Evolutionary conservation across 1,139 yeast genomes (phyloP).

Genomic region (Protomyces pachydermus): DNA sequence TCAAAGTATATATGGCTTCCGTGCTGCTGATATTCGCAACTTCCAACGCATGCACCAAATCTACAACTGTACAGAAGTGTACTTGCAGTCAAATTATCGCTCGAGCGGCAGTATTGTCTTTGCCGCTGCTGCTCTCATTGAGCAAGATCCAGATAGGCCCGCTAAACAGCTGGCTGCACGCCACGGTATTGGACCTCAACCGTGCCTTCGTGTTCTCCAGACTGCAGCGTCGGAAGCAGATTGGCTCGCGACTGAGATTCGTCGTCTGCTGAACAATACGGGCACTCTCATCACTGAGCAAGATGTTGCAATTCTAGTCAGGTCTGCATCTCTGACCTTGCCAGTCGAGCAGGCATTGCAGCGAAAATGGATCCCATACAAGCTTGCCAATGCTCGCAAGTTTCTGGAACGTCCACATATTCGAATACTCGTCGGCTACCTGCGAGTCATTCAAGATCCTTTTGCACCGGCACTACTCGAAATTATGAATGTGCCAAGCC

Average conservation of each 20-base stretch:
- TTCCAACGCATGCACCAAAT: constrained; percentile 55
- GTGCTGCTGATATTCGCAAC: constrained; percentile 71
- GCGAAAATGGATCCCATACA: constrained; percentile 55
- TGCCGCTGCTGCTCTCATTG: constrained; percentile 63
- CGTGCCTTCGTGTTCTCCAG: constrained; percentile 46
- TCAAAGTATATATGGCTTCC: constrained; percentile 84
- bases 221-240: constrained; percentile 53
- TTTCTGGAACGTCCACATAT: constrained; percentile 80
- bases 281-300: constrained; percentile 42
- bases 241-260: constrained; percentile 54
- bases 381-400: constrained; percentile 63
- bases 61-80: constrained; percentile 44
- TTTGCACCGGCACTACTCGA: constrained; percentile 59
- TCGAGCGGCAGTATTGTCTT: constrained; percentile 65
- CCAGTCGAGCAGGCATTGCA: constrained; percentile 59
- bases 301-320: constrained; percentile 67
- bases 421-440: constrained; percentile 54
- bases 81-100: constrained; percentile 68
- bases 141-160: constrained; percentile 46
- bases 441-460: constrained; percentile 55
- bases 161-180: constrained; percentile 29
- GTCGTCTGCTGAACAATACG: constrained; percentile 35
- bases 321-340: constrained; percentile 57
- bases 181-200: constrained; percentile 43
- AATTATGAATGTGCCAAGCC: constrained; percentile 55